These are phyloP conservation scores for Rubroboletus pulcherrimus DNA, from an alignment of 768 basidiomycete species.

Conservation along the genomic window DNA sequence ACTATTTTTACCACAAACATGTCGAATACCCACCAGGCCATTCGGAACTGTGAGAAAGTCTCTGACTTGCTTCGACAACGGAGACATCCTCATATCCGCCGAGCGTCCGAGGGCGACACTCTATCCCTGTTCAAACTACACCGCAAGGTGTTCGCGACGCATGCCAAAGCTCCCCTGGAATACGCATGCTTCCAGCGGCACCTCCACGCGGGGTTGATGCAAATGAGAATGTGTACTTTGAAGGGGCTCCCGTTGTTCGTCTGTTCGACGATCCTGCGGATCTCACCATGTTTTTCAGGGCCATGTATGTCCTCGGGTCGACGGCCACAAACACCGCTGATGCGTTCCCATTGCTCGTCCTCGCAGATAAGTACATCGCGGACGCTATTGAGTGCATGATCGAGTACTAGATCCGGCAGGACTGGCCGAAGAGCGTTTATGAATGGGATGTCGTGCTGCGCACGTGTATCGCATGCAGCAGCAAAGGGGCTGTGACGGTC, in stretches of 20 bases:
- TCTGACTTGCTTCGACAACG: background rate
- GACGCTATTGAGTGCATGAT: background rate
- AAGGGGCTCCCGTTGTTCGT: background rate
- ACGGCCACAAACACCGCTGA: background rate
- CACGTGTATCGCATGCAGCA: background rate
- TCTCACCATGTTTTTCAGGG: background rate
- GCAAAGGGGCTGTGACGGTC: background rate
- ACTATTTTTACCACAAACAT: background rate
- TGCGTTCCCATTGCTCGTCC: background rate
- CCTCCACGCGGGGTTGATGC: background rate
- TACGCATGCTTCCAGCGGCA: no score
- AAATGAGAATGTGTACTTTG: background rate
- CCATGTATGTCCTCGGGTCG: background rate
- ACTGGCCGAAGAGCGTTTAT: background rate
- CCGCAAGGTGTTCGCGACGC: background rate
- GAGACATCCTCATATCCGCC: background rate
- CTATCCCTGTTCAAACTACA: background rate
- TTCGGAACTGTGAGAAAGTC: background rate
- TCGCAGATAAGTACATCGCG: background rate
- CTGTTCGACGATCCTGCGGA: background rate
- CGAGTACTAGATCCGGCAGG: background rate
- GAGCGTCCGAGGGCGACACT: background rate
- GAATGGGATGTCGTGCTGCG: background rate
- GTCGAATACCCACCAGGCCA: background rate
- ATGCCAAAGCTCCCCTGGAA: background rate